Percentiles rank a stretch among this genome's conserved stretches.
phyloP scores from a whole-genome alignment of 345 rosid species.

The Lagerstroemia speciosa region DNA sequence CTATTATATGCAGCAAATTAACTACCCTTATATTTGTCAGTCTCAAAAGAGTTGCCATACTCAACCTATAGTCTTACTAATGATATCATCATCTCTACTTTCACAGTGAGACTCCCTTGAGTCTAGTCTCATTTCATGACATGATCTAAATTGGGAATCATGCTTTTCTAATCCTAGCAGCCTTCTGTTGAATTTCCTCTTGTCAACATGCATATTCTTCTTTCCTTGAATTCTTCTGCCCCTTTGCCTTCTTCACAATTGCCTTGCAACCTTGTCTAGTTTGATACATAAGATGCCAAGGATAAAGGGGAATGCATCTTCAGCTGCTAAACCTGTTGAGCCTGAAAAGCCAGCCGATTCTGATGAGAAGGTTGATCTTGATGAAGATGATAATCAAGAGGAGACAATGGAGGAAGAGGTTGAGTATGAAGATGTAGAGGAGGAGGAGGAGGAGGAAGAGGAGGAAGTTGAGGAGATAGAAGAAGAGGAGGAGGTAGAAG shows the following conservation, averaged over 20 bases:
- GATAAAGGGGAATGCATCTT: slow-evolving; percentile 49
- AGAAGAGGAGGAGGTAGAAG: slow-evolving; percentile 34
- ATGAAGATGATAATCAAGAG: slow-evolving; percentile 57
- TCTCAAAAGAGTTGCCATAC: slow-evolving; percentile 35
- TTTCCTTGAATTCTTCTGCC: slow-evolving; percentile 81
- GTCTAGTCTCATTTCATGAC: slow-evolving; percentile 57
- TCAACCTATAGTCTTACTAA: slow-evolving; percentile 29
- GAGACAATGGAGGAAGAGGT: slow-evolving; percentile 71
- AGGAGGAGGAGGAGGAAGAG: slow-evolving; percentile 60
- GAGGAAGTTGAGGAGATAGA: slow-evolving; percentile 48
- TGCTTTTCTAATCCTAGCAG: slow-evolving; percentile 52
- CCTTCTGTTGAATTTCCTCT: slow-evolving; percentile 84
- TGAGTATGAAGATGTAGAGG: slow-evolving; percentile 75
- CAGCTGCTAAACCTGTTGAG: slow-evolving; percentile 31
- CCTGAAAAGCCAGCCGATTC: slow-evolving; percentile 48
- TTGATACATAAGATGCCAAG: slow-evolving; percentile 76
- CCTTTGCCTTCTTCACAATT: slow-evolving; percentile 79
- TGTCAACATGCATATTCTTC: slow-evolving; percentile 52
- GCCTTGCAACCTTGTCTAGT: slow-evolving; percentile 65
- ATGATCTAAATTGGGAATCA: slow-evolving; percentile 38
- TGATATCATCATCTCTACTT: slow-evolving; percentile 29
- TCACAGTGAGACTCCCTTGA: slow-evolving; percentile 36
- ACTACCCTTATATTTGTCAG: slow-evolving; percentile 33
- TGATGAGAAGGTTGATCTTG: slow-evolving; percentile 64
- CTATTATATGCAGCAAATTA: slow-evolving; percentile 42